phyloP scores from a whole-genome alignment of 2,329 filamentous ascomycete genomes.

The Stemphylium lycopersici region DNA sequence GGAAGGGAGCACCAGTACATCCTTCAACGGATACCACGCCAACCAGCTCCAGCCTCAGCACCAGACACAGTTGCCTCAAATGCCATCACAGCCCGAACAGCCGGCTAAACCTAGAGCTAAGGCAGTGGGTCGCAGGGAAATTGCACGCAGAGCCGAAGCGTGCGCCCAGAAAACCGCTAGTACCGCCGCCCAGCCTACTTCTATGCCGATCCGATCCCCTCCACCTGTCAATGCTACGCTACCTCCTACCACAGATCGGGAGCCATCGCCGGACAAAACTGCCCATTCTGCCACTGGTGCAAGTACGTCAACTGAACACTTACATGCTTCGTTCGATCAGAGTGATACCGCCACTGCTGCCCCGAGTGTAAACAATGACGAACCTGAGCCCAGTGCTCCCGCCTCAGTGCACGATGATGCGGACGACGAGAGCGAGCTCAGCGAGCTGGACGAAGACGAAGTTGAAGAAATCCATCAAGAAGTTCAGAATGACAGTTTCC shows the following conservation, averaged over 20 bases:
- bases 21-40: slow-evolving; percentile 36
- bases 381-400: slow-evolving; percentile 58
- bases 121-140: slow-evolving; percentile 64
- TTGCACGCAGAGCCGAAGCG: slow-evolving; percentile 64
- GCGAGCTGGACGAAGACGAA: slow-evolving; percentile 56
- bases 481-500: slow-evolving; percentile 17
- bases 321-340: slow-evolving; percentile 25
- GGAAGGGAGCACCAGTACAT: slow-evolving; percentile 22
- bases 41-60: slow-evolving; percentile 30
- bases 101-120: slow-evolving; percentile 54
- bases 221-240: slow-evolving; percentile 24
- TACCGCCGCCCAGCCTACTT: slow-evolving; percentile 34
- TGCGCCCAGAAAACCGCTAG: slow-evolving; percentile 54
- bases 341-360: slow-evolving; percentile 51
- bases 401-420: slow-evolving; percentile 62
- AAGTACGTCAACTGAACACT: slow-evolving; percentile 18
- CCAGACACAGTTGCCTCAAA: slow-evolving; percentile 20
- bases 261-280: slow-evolving; percentile 29
- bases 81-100: slow-evolving; percentile 26
- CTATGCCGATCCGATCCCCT: slow-evolving; percentile 46
- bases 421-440: slow-evolving; percentile 62
- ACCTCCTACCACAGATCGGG: slow-evolving; percentile 14
- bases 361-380: slow-evolving; percentile 38
- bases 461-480: slow-evolving; percentile 44
- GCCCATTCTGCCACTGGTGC: slow-evolving; percentile 2